Percentiles rank a stretch among this genome's conserved stretches.
These are phyloP conservation scores for Heteromeles arbutifolia DNA, from an alignment of 306 rosid genomes.

Conservation along the genomic window DNA sequence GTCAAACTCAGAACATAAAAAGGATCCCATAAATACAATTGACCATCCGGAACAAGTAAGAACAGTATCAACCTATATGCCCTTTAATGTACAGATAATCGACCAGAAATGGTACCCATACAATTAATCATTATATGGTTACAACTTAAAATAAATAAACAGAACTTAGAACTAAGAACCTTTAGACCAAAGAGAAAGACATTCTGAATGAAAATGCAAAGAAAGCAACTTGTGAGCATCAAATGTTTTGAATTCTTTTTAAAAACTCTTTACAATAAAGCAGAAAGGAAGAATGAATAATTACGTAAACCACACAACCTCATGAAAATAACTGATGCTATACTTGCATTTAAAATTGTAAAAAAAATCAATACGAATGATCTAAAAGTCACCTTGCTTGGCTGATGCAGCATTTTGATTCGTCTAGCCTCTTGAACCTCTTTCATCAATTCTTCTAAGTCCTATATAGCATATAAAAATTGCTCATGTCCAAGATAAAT, in stretches of 20 bases:
- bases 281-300: background rate
- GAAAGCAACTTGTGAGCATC: background rate
- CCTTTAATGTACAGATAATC: background rate
- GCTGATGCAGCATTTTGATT: constrained; percentile 92
- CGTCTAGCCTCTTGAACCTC: constrained; percentile 97
- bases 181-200: background rate
- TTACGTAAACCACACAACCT: background rate
- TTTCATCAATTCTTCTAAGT: constrained; percentile 84
- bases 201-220: background rate
- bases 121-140: background rate
- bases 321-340: background rate
- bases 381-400: constrained; percentile 65
- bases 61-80: background rate
- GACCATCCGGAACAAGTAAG: background rate
- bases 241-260: background rate
- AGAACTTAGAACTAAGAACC: background rate
- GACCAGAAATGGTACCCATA: background rate
- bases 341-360: background rate
- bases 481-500: constrained; percentile 13
- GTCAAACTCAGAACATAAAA: no score
- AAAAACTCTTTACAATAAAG: background rate
- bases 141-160: background rate
- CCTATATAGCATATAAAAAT: constrained; percentile 41
- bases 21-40: background rate
- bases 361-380: constrained; percentile 5